Conservation (phyloP, 176 grass and related monocot genomes). For the Thinopyrum elongatum region DNA sequence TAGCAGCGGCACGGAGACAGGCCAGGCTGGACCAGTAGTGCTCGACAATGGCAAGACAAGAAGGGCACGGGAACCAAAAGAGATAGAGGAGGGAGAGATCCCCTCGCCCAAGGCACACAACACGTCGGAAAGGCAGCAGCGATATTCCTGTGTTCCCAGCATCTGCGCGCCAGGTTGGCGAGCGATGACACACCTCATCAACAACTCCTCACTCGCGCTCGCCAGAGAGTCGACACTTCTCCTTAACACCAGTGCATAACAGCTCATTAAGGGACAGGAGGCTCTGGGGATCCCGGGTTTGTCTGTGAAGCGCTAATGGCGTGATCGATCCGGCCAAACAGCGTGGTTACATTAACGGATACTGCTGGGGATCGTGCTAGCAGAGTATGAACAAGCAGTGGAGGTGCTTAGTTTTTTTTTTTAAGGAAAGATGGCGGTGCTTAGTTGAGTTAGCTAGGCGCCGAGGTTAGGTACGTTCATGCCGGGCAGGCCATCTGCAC, state of each 20-base stretch:
- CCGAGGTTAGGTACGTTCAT: not conserved
- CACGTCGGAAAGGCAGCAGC: not conserved
- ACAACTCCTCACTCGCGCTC: not conserved
- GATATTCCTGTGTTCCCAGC: not conserved
- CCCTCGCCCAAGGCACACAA: not conserved
- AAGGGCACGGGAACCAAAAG: not conserved
- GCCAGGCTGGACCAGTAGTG: not conserved
- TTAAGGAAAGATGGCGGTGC: not conserved
- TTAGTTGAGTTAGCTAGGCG: not conserved
- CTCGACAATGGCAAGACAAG: constrained; percentile 2
- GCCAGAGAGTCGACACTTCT: not conserved
- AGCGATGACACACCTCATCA: not conserved
- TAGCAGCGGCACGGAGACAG: not conserved
- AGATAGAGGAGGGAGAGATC: not conserved
- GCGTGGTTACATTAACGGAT: not conserved
- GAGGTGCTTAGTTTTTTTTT: no score
- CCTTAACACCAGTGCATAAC: not conserved
- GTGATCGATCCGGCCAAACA: not conserved
- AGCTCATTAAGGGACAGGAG: not conserved
- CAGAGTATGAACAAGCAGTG: not conserved
- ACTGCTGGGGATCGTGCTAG: not conserved
- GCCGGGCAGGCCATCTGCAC: not conserved
- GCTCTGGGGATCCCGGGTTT: not conserved
- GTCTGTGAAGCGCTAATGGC: not conserved
- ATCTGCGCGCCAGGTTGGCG: constrained; percentile 1